Evolutionary conservation across 2,329 filamentous ascomycete genomes (phyloP).

Genomic region (Ophiosphaerella herpotricha): DNA sequence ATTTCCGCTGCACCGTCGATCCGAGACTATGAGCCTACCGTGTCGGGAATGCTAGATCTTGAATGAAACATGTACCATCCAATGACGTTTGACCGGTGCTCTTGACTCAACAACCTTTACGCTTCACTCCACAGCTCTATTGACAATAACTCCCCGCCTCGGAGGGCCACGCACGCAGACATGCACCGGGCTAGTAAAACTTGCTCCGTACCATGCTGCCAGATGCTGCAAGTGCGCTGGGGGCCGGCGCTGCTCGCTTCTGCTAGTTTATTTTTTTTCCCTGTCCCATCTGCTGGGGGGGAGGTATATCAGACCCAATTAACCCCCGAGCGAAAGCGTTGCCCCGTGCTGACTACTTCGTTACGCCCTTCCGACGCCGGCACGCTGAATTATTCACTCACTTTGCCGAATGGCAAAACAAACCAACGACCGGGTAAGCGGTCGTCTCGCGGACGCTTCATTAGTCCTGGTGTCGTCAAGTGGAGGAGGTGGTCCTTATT

Average conservation of each 20-base stretch:
- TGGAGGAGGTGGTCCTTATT: neutral
- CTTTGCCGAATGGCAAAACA: conserved; percentile 6
- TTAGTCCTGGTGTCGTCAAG: neutral
- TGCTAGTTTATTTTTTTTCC: conserved; percentile 7
- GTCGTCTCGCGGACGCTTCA: conserved; percentile 4
- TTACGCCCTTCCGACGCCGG: conserved; percentile 3
- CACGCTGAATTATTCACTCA: conserved; percentile 1
- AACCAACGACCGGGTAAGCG: conserved; percentile 13
- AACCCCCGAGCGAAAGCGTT: conserved; percentile 14
- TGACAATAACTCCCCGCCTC: no score
- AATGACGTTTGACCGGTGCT: neutral
- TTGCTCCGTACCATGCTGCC: conserved; percentile 10
- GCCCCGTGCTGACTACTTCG: conserved; percentile 4
- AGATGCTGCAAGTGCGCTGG: conserved; percentile 8
- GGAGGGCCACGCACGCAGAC: neutral
- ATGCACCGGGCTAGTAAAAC: neutral
- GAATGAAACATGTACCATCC: neutral
- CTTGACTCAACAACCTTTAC: neutral
- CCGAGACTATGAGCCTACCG: neutral
- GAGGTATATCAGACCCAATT: conserved; percentile 9
- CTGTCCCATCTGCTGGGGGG: conserved; percentile 4
- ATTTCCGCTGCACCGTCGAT: neutral
- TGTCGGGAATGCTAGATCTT: neutral
- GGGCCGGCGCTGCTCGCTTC: conserved; percentile 2
- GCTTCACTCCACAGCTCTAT: neutral